phyloP scores from a whole-genome alignment of 2,329 filamentous ascomycete genomes.

The Aureobasidium mangrovei region DNA sequence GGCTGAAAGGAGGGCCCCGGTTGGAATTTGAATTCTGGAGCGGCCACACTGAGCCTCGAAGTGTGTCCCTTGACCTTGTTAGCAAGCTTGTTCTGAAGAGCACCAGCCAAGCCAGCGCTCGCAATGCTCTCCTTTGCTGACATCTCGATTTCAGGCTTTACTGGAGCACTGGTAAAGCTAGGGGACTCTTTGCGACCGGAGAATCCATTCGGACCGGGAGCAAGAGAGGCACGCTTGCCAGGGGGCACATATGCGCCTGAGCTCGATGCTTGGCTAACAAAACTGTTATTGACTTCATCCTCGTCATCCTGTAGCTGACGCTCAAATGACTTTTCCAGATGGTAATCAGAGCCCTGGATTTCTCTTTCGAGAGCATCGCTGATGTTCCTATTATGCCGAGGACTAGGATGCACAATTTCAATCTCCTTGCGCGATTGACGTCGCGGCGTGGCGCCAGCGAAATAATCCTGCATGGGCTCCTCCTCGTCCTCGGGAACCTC shows the following conservation, averaged over 20 bases:
- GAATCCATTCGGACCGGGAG: neutral
- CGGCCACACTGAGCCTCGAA: conserved; percentile 79
- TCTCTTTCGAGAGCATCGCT: conserved; percentile 74
- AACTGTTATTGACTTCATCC: conserved; percentile 45
- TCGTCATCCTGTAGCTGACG: conserved; percentile 58
- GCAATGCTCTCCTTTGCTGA: neutral
- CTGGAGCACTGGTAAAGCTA: neutral
- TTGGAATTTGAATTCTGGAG: conserved; percentile 80
- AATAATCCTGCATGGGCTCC: conserved; percentile 33
- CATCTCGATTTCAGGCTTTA: neutral
- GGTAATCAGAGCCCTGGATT: conserved; percentile 78
- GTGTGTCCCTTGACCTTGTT: conserved; percentile 15
- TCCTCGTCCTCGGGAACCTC: conserved; percentile 69
- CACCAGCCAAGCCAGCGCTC: neutral
- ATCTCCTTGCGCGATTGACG: conserved; percentile 33
- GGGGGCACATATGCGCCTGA: conserved; percentile 9
- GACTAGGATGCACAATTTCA: conserved; percentile 52
- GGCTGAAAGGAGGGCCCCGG: conserved; percentile 41
- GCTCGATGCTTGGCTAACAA: conserved; percentile 3
- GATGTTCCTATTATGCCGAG: conserved; percentile 60
- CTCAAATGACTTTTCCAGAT: conserved; percentile 32
- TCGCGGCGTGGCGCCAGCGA: conserved; percentile 26
- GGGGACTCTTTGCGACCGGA: neutral
- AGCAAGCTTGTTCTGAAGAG: conserved; percentile 9
- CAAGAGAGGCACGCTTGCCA: neutral